Evolutionary conservation across 2,329 filamentous ascomycete genomes (phyloP), one percentile per base, ranked within the genome.

Genomic region (Exophiala oligosperma): DNA sequence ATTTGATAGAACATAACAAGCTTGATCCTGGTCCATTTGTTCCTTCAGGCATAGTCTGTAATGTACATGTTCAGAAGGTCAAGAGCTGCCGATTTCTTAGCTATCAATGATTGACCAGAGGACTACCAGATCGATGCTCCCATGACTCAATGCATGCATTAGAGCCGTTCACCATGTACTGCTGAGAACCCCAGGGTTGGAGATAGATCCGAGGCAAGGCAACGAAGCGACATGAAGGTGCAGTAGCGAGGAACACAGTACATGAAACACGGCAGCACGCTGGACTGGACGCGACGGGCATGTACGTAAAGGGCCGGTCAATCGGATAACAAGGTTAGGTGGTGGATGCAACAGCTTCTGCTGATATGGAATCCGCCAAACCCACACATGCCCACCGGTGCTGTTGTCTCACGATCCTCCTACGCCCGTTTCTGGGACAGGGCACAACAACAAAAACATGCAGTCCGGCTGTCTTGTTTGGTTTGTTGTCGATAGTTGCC

Each of bases 281-380:
- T 62, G 61, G 56, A 48, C 56, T 59, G 29, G 38, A 17, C 47
- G 52, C 41, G 47, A 46, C 49, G 32, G n/a, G 55, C 43, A 24
- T 63, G 57, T 63, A 63, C 61, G 61, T 63, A 60, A 63, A 63
- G 24, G 55, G 61, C 55, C 47, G 58, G 29, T 56, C 50, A 59
- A 59, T 58, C 61, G 55, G 61, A 63, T 56, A 41, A 49, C 14
- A 52, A 51, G 49, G 32, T 40, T 46, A 17, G 29, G 26, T 21
- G 21, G 28, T 24, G 48, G 48, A 52, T 32, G 26, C 37, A 28
- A 32, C 35, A 43, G 9, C 4, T 23, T 26, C 35, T 47, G 47
- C 35, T 52, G 48, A 41, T 32, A 57, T 47, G 35, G 38, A 23
- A 54, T 60, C 38, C 43, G 49, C 53, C 21, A 48, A 17, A 32